Percentiles rank a stretch among this genome's conserved stretches.
phyloP scores from a whole-genome alignment of 2,329 filamentous ascomycete species.

The Arthrobotrys conoides region DNA sequence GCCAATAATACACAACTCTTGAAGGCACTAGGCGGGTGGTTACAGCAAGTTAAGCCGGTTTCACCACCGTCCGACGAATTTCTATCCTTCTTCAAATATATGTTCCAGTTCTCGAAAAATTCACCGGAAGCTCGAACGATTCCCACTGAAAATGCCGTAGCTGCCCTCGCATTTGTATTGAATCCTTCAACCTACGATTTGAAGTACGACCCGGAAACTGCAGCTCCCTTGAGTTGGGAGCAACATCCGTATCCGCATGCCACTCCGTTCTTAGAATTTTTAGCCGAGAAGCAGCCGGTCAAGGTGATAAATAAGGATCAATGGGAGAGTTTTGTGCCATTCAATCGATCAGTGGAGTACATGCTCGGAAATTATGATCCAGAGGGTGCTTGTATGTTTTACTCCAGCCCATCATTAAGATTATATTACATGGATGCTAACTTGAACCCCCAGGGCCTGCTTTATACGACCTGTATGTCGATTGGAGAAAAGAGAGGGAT shows the following conservation, averaged over 20 bases:
- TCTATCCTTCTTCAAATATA: conserved; percentile 53
- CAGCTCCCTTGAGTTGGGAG: conserved; percentile 24
- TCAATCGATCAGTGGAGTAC: conserved; percentile 63
- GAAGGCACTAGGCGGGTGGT: conserved; percentile 42
- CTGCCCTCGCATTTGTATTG: conserved; percentile 41
- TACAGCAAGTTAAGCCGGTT: conserved; percentile 48
- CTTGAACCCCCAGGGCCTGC: conserved; percentile 61
- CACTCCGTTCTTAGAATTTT: conserved; percentile 62
- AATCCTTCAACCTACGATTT: conserved; percentile 53
- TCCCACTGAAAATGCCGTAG: conserved; percentile 27
- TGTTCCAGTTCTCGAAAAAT: conserved; percentile 58
- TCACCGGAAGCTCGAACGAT: conserved; percentile 42
- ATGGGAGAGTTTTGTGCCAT: conserved; percentile 64
- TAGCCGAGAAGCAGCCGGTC: conserved; percentile 61
- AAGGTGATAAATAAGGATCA: conserved; percentile 64
- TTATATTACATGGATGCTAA: background rate
- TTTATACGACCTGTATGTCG: conserved; percentile 63
- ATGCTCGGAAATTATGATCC: conserved; percentile 62
- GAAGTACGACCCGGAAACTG: conserved; percentile 49
- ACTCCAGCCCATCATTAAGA: background rate
- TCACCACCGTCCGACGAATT: conserved; percentile 43
- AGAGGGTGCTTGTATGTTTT: conserved; percentile 63
- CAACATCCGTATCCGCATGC: conserved; percentile 61
- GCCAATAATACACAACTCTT: conserved; percentile 48
- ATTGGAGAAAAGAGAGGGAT: conserved; percentile 62